phyloP scores from a whole-genome alignment of 768 basidiomycete species.

The Hirschioporus abietinus region DNA sequence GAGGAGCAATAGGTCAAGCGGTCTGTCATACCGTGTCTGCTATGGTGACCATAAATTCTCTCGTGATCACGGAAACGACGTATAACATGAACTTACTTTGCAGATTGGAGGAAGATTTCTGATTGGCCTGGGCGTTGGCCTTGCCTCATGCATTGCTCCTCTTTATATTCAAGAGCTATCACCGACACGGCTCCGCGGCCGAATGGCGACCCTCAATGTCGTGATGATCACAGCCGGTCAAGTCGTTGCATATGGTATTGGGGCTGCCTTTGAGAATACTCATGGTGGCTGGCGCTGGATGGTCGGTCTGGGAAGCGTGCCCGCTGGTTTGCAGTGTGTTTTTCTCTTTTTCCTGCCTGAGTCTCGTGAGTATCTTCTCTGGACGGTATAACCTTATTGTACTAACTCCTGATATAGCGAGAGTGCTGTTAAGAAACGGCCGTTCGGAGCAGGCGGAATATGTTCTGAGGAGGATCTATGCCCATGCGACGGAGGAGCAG shows the following conservation, averaged over 20 bases:
- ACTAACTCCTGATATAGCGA: background rate
- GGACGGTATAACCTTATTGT: background rate
- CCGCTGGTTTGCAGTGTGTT: conserved; percentile 57
- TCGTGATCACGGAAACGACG: background rate
- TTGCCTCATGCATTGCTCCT: conserved; percentile 74
- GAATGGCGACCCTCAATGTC: conserved; percentile 79
- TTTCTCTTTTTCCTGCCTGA: conserved; percentile 68
- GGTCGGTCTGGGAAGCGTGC: conserved; percentile 71
- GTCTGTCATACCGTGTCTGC: conserved; percentile 63
- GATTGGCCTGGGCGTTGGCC: conserved; percentile 68
- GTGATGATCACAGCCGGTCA: conserved; percentile 80
- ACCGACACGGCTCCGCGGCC: conserved; percentile 65
- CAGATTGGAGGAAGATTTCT: conserved; percentile 73
- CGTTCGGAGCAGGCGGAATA: conserved; percentile 25
- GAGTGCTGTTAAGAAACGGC: conserved; percentile 18
- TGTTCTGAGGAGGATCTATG: conserved; percentile 66
- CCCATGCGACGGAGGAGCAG: conserved; percentile 55
- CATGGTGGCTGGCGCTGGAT: conserved; percentile 68
- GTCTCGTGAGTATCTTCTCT: conserved; percentile 48
- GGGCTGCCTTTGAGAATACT: conserved; percentile 56
- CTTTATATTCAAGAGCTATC: conserved; percentile 83
- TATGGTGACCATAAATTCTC: conserved; percentile 42
- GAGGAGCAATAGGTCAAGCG: conserved; percentile 67
- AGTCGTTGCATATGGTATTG: conserved; percentile 73
- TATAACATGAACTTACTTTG: background rate